Base-by-base conservation (phyloP, 192 early-diverging fungal genomes). In the Backusella liffmaniae region DNA sequence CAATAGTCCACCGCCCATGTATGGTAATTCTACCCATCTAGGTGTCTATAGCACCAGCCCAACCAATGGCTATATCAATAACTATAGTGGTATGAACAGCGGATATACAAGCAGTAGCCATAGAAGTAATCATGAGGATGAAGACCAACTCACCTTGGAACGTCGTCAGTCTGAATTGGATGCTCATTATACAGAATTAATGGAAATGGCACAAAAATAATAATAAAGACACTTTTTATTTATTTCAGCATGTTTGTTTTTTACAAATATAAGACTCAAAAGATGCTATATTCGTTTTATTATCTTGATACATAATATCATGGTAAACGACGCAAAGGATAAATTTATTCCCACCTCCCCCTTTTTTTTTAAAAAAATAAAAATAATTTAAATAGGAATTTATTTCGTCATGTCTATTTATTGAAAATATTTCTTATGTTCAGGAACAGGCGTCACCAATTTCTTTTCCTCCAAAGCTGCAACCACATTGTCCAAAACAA, bases 401-500 rank as follows among this genome's bases (percentile, higher is more conserved):
- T 56, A 1, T 56, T 56, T 56, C 36, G 0, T 37, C 35, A 21
- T 32, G 30, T 56, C 21, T 56, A 23, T 59, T 59, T 59, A 59
- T 26, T 46, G 73, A 65, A 82, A 41, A 7, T 18, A 34, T 37
- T 77, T 77, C 26, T 23, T 69, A n/a, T 81, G 80, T 42, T 81
- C 80, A 51, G 75, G 72, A 41, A 87, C 80, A 46, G 84, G 83
- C 0, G 83, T 85, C 1, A 87, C 5, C n/a, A 83, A 46, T 7
- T 56, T 71, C 4, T 80, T 76, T 5, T 73, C 53, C 16, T 44
- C 68, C 16, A 87, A 26, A 53, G 67, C 79, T 3, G 70, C 53
- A 10, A 82, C 84, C 10, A 83, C 72, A 62, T 87, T 87, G 18
- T 80, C 32, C 62, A 87, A 75, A 0, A 80, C 67, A 41, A 87